A percentile compares a stretch with the other conserved stretches of the same genome.
Conservation (phyloP, 441 rosid species). For the Erodium texanum region DNA sequence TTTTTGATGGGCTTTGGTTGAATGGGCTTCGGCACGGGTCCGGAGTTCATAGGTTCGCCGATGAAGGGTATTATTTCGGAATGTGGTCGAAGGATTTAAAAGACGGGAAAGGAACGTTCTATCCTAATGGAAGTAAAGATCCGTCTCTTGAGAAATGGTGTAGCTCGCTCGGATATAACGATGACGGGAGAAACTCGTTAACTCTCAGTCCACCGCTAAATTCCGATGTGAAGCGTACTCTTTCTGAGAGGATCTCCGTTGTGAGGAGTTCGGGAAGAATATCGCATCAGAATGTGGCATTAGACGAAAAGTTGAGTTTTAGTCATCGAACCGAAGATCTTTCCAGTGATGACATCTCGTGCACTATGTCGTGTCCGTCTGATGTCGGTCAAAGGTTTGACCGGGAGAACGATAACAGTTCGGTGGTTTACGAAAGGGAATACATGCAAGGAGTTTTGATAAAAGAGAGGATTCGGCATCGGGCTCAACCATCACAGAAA, state of each 20-base stretch:
- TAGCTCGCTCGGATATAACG: slow-evolving; percentile 35
- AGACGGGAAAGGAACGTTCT: slow-evolving; percentile 82
- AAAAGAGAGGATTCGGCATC: slow-evolving; percentile 29
- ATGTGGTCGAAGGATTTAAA: slow-evolving; percentile 67
- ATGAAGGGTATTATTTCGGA: slow-evolving; percentile 79
- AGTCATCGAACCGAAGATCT: no score
- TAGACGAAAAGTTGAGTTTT: no score
- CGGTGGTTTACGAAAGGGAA: slow-evolving; percentile 29
- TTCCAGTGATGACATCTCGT: no score
- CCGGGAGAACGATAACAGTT: no score
- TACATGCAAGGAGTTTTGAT: slow-evolving; percentile 88
- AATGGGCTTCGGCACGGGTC: slow-evolving; percentile 75
- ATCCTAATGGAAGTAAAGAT: slow-evolving; percentile 65
- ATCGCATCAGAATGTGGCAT: no score
- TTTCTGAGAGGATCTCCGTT: no score
- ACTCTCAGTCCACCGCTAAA: no score
- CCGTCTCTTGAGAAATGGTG: slow-evolving; percentile 50
- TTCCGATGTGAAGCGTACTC: no score
- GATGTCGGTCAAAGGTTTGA: no score
- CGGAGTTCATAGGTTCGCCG: slow-evolving; percentile 66
- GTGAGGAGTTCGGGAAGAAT: no score
- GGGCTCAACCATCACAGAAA: no score
- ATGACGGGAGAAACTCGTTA: slow-evolving; percentile 21
- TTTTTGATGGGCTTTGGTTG: slow-evolving; percentile 70
- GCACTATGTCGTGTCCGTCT: no score